These are phyloP conservation scores for Diaporthe ilicicola DNA, from an alignment of 2,329 filamentous ascomycete genomes.

Conservation along the genomic window DNA sequence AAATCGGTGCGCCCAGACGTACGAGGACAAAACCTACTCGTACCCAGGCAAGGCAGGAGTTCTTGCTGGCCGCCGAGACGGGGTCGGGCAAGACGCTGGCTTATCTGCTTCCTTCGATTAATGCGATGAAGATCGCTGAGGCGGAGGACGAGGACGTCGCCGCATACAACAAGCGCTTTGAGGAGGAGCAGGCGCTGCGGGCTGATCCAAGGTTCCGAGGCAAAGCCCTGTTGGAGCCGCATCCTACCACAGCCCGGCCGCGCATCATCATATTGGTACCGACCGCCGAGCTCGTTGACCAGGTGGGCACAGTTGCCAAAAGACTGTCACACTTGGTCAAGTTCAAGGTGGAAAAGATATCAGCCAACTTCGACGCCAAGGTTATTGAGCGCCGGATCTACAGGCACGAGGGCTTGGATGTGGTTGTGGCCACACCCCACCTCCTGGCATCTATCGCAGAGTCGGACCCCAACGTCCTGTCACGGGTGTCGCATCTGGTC, in stretches of 20 bases:
- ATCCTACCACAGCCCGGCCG: constrained; percentile 80
- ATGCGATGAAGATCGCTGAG: constrained; percentile 84
- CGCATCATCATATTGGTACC: constrained; percentile 88
- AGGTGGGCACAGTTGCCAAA: constrained; percentile 85
- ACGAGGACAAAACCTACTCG: constrained; percentile 40
- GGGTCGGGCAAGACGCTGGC: constrained; percentile 97
- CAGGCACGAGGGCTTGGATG: constrained; percentile 80
- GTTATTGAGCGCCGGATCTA: constrained; percentile 89
- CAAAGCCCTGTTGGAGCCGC: constrained; percentile 73
- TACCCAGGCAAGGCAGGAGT: constrained; percentile 57
- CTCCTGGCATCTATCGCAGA: constrained; percentile 88
- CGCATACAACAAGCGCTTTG: constrained; percentile 63
- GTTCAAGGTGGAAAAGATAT: constrained; percentile 85
- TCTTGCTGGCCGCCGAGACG: constrained; percentile 92
- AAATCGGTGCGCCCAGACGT: constrained; percentile 47
- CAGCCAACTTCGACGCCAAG: constrained; percentile 76
- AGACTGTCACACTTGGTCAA: constrained; percentile 84
- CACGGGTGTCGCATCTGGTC: constrained; percentile 87
- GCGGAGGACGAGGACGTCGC: constrained; percentile 65
- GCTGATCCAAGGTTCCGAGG: constrained; percentile 62
- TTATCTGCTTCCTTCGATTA: constrained; percentile 84
- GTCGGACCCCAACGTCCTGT: constrained; percentile 89
- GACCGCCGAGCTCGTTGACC: constrained; percentile 88
- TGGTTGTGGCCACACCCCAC: constrained; percentile 89
- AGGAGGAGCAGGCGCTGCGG: constrained; percentile 66